These are phyloP conservation scores for Goffeauzyma gilvescens DNA, from an alignment of 768 basidiomycete species.

Conservation along the genomic window DNA sequence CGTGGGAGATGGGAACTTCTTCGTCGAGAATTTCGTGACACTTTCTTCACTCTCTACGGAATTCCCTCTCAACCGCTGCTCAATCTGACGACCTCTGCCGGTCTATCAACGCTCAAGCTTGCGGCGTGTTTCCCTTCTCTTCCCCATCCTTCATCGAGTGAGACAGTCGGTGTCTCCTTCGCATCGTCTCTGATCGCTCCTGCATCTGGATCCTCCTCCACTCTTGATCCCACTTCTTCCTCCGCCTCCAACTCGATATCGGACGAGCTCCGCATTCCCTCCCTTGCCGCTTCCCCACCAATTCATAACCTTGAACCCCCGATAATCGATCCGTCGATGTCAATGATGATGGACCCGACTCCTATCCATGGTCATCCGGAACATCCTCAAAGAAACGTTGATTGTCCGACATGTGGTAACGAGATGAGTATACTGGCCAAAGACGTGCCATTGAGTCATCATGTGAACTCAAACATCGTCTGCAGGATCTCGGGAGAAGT, in stretches of 20 bases:
- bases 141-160: too few relatives aligned
- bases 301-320: slow-evolving; percentile 20
- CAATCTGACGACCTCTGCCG: slow-evolving; percentile 72
- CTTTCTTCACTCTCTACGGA: slow-evolving; percentile 70
- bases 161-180: slow-evolving; percentile 56
- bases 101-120: slow-evolving; percentile 72
- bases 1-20: slow-evolving; percentile 55
- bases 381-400: slow-evolving; percentile 20
- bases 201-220: slow-evolving; percentile 3
- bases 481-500: slow-evolving; percentile 78
- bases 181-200: not conserved
- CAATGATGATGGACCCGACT: not conserved
- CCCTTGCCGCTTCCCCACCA: slow-evolving; percentile 20
- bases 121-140: slow-evolving; percentile 48
- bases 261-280: slow-evolving; percentile 24
- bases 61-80: slow-evolving; percentile 74
- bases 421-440: slow-evolving; percentile 56
- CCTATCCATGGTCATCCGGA: slow-evolving; percentile 22
- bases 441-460: slow-evolving; percentile 81
- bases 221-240: not conserved
- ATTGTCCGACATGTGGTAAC: slow-evolving; percentile 81
- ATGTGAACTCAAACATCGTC: slow-evolving; percentile 86
- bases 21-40: slow-evolving; percentile 57
- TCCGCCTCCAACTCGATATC: slow-evolving; percentile 23
- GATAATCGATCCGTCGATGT: slow-evolving; percentile 20